Percentiles rank a stretch among this genome's conserved stretches.
Conservation (phyloP, 805 yeast genomes). For the Yamadazyma tumulicola region DNA sequence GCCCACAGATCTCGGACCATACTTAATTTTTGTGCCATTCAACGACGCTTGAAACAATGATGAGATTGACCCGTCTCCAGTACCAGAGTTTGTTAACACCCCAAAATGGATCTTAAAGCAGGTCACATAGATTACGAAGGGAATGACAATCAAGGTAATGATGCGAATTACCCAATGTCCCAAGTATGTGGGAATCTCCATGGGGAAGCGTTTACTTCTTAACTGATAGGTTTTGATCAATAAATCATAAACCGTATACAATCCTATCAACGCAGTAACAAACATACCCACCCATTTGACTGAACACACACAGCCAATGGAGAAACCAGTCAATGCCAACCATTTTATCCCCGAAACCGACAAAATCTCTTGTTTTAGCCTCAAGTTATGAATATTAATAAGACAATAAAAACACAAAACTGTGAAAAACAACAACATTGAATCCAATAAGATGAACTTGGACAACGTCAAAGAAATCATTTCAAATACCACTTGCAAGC, state of each 20-base stretch:
- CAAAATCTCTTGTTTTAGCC: slow-evolving; percentile 35
- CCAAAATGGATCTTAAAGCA: slow-evolving; percentile 81
- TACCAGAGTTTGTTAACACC: slow-evolving; percentile 74
- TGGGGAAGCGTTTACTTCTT: slow-evolving; percentile 13
- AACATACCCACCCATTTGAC: slow-evolving; percentile 85
- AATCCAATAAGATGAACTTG: slow-evolving; percentile 85
- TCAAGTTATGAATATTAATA: slow-evolving; percentile 46
- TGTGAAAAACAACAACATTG: slow-evolving; percentile 87
- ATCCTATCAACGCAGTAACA: slow-evolving; percentile 57
- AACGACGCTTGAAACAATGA: slow-evolving; percentile 88
- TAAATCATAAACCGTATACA: slow-evolving; percentile 55
- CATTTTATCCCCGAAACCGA: slow-evolving; percentile 45
- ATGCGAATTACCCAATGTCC: slow-evolving; percentile 75
- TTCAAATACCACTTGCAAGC: slow-evolving; percentile 79
- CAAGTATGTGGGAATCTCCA: slow-evolving; percentile 28
- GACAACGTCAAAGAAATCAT: slow-evolving; percentile 81
- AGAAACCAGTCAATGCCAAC: slow-evolving; percentile 59
- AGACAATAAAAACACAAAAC: slow-evolving; percentile 41
- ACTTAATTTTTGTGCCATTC: slow-evolving; percentile 57
- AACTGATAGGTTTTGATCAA: slow-evolving; percentile 40
- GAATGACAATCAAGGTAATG: slow-evolving; percentile 63
- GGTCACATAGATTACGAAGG: slow-evolving; percentile 62
- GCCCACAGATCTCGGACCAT: slow-evolving; percentile 66
- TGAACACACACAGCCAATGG: slow-evolving; percentile 80
- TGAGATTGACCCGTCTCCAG: slow-evolving; percentile 90